A percentile compares a stretch with the other conserved stretches of the same genome.
Evolutionary conservation across 805 yeast genomes (phyloP).

Genomic region (Kodamaea fukazawae): DNA sequence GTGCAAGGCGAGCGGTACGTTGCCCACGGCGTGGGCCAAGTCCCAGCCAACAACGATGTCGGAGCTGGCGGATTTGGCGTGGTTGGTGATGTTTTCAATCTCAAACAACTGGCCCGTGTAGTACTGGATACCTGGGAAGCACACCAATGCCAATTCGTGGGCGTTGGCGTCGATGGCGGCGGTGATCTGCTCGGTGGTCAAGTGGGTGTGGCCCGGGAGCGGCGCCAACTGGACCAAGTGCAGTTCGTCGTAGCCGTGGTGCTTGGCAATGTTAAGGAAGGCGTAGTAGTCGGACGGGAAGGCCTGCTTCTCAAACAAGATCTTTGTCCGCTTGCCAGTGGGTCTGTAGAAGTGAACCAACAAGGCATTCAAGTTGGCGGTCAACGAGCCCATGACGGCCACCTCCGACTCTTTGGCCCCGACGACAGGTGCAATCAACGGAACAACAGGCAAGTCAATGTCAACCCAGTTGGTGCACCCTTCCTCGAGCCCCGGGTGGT

Average conservation of each 20-base stretch:
- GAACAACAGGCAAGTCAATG: constrained; percentile 73
- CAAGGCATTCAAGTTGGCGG: constrained; percentile 76
- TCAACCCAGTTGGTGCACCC: constrained; percentile 75
- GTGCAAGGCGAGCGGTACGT: constrained; percentile 72
- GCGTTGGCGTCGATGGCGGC: constrained; percentile 52
- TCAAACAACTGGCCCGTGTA: constrained; percentile 89
- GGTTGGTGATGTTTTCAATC: constrained; percentile 63
- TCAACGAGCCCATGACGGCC: constrained; percentile 83
- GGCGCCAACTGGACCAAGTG: constrained; percentile 66
- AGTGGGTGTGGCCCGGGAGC: constrained; percentile 50
- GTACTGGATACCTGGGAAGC: constrained; percentile 87
- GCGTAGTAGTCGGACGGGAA: constrained; percentile 94
- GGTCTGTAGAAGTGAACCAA: constrained; percentile 77
- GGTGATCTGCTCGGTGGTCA: constrained; percentile 64
- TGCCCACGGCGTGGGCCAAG: constrained; percentile 92
- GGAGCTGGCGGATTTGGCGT: constrained; percentile 44
- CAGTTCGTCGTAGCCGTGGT: constrained; percentile 51
- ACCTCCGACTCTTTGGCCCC: constrained; percentile 79
- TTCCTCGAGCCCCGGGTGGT: constrained; percentile 50
- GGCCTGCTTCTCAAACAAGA: constrained; percentile 80
- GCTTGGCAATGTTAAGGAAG: constrained; percentile 63
- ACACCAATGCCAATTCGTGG: constrained; percentile 65
- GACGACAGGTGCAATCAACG: constrained; percentile 66
- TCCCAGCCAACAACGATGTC: constrained; percentile 85
- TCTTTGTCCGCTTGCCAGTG: constrained; percentile 53